Conservation (phyloP, 768 basidiomycete genomes). For the Coprinopsis strossmayeri region DNA sequence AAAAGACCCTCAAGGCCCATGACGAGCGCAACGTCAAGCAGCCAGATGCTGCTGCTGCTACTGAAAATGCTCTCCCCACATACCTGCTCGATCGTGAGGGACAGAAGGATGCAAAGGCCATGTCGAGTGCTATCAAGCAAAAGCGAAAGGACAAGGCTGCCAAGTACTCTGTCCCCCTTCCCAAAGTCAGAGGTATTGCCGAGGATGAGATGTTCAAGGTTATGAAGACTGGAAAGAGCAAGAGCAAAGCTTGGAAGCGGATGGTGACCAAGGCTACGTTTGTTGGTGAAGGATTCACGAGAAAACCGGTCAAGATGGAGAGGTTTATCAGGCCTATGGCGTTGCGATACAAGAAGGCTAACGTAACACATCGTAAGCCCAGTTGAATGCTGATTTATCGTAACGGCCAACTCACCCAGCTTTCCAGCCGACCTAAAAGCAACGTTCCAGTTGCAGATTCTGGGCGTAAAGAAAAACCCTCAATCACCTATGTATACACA, state of each 20-base stretch:
- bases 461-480: slow-evolving; percentile 99
- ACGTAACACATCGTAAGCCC: slow-evolving; percentile 94
- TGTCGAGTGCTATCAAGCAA: slow-evolving; percentile 95
- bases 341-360: slow-evolving; percentile 94
- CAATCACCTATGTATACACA: slow-evolving; percentile 98
- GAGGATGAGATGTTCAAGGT: slow-evolving; percentile 99
- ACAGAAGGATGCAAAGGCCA: slow-evolving; percentile 96
- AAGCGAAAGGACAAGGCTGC: slow-evolving; percentile 99
- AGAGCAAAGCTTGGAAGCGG: slow-evolving; percentile 95
- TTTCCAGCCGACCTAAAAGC: slow-evolving; percentile 87
- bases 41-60: slow-evolving; percentile 72
- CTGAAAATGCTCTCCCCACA: slow-evolving; percentile 89
- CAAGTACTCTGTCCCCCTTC: slow-evolving; percentile 93
- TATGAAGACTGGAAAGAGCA: slow-evolving; percentile 94
- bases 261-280: slow-evolving; percentile 99
- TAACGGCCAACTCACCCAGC: no score
- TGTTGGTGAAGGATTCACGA: slow-evolving; percentile 95
- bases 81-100: slow-evolving; percentile 96
- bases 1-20: slow-evolving; percentile 99
- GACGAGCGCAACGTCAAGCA: slow-evolving; percentile 98
- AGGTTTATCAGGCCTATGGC: slow-evolving; percentile 98
- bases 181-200: slow-evolving; percentile 95
- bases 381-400: background rate
- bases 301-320: slow-evolving; percentile 99
- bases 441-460: slow-evolving; percentile 96